A percentile compares a stretch with the other conserved stretches of the same genome.
These are phyloP conservation scores for Phytophthora fragariaefolia DNA, from an alignment of 352 stramenopile species.

Conservation along the genomic window DNA sequence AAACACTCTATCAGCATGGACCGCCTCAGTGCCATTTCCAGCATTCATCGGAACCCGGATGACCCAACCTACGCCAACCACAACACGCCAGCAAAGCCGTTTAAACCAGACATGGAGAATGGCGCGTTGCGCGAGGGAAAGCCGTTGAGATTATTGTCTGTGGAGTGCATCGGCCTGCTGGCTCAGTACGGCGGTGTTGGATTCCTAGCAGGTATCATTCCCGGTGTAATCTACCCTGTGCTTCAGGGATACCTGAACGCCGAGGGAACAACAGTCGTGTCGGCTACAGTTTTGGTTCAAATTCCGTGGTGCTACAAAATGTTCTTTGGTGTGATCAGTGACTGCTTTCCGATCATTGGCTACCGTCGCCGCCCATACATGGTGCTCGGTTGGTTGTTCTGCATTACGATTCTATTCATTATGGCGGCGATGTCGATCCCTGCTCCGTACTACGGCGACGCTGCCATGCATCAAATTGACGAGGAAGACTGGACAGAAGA, in stretches of 20 bases:
- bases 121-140: slow-evolving; percentile 45
- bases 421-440: slow-evolving; percentile 45
- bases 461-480: slow-evolving; percentile 41
- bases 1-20: slow-evolving; percentile 36
- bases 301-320: slow-evolving; percentile 65
- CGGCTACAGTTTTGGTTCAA: slow-evolving; percentile 49
- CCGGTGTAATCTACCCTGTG: slow-evolving; percentile 56
- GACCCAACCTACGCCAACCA: slow-evolving; percentile 30
- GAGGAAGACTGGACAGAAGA: slow-evolving; percentile 43
- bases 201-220: slow-evolving; percentile 47
- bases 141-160: slow-evolving; percentile 37
- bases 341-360: slow-evolving; percentile 59
- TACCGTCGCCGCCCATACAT: slow-evolving; percentile 65
- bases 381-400: slow-evolving; percentile 55
- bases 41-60: slow-evolving; percentile 27
- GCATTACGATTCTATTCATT: slow-evolving; percentile 45
- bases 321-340: slow-evolving; percentile 57
- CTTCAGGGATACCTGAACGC: slow-evolving; percentile 62
- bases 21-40: slow-evolving; percentile 34
- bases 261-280: slow-evolving; percentile 50
- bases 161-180: slow-evolving; percentile 48
- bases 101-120: slow-evolving; percentile 28
- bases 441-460: slow-evolving; percentile 48
- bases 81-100: slow-evolving; percentile 24
- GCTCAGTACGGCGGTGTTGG: slow-evolving; percentile 57